Base-by-base conservation (phyloP, 2,329 filamentous ascomycete species). In the Aureobasidium sp. region DNA sequence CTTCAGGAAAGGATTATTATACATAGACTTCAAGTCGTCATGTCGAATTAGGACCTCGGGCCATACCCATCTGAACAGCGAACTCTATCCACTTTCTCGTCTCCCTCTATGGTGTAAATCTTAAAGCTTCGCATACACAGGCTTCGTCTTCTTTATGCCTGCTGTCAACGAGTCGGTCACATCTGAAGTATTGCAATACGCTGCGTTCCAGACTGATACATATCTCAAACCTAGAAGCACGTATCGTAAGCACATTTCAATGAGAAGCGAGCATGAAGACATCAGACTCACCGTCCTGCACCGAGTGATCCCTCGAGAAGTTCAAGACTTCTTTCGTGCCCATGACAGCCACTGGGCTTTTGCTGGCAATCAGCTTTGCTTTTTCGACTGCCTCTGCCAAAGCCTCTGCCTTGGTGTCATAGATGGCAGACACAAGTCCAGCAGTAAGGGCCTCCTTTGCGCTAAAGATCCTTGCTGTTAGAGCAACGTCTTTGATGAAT, bases 281-380 rank as follows among this genome's bases (percentile, higher is more conserved):
- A 36, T n/a, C 62, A 48, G 25, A 80, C 83, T 71, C 73, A 87
- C 87, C 90, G 68, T 96, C 91, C 49, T 83, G 84, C 31, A 96
- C 84, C 2, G 82, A 80, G 72, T 91, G 85, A 73, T 96, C 92
- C 68, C 90, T 82, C 37, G 87, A 88, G 71, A 87, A 90, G 74
- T 94, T 91, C 71, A 96, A 72, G 65, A 96, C 76, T 76, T 94
- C 89, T 79, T 96, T 96, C 9, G 91, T 96, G 6, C 89, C 87
- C 77, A 91, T 85, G 66, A 93, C 89, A 1, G 91, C 91, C 25
- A 97, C 86, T 0, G 93, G 93, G 70, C 89, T 94, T 82, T 97
- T 97, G 20, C 73, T 78, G 31, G 89, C 88, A 63, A 97, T 83
- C 69, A 85, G 68, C 12, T 70, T 75, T 0, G 87, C 90, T 69